A percentile compares a stretch with the other conserved stretches of the same genome.
Evolutionary conservation across 202 grass and related monocot genomes (phyloP).

Genomic region (Hordeum pubiflorum): DNA sequence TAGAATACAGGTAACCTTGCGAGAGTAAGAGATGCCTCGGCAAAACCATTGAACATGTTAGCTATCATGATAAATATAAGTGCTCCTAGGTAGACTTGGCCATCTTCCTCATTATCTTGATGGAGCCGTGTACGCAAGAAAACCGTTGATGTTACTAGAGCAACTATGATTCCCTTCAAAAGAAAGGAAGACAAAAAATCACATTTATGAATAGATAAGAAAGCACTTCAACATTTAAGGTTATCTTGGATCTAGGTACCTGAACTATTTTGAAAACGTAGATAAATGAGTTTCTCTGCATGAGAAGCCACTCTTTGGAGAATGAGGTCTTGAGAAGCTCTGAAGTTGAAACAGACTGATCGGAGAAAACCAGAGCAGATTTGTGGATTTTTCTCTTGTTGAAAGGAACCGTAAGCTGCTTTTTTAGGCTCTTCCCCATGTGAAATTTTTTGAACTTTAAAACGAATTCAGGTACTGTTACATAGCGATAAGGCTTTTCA

Average conservation of each 20-base stretch:
- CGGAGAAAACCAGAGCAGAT: slow-evolving; percentile 43
- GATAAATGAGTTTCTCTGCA: slow-evolving; percentile 67
- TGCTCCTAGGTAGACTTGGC: slow-evolving; percentile 50
- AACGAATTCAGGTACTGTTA: slow-evolving; percentile 52
- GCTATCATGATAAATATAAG: slow-evolving; percentile 46
- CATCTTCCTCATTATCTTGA: slow-evolving; percentile 40
- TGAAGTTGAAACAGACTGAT: slow-evolving; percentile 33
- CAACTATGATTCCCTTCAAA: slow-evolving; percentile 43
- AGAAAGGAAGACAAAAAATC: slow-evolving; percentile 22
- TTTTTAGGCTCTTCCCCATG: slow-evolving; percentile 40
- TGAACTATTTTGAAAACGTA: slow-evolving; percentile 63
- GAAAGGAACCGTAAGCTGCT: slow-evolving; percentile 49
- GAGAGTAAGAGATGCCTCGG: slow-evolving; percentile 40
- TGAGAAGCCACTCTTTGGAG: slow-evolving; percentile 64
- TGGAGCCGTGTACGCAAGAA: slow-evolving; percentile 45
- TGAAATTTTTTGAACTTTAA: slow-evolving; percentile 47
- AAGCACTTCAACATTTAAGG: background rate
- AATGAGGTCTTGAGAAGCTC: slow-evolving; percentile 59
- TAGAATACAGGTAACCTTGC: slow-evolving; percentile 56
- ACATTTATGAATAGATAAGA: background rate
- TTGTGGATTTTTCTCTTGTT: slow-evolving; percentile 47
- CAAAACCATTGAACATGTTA: slow-evolving; percentile 51
- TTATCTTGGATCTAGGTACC: slow-evolving; percentile 28
- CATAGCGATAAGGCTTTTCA: slow-evolving; percentile 43
- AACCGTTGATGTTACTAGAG: slow-evolving; percentile 45